Conservation (phyloP, 202 grass and related monocot genomes). For the Dendrocalamus latiflorus region DNA sequence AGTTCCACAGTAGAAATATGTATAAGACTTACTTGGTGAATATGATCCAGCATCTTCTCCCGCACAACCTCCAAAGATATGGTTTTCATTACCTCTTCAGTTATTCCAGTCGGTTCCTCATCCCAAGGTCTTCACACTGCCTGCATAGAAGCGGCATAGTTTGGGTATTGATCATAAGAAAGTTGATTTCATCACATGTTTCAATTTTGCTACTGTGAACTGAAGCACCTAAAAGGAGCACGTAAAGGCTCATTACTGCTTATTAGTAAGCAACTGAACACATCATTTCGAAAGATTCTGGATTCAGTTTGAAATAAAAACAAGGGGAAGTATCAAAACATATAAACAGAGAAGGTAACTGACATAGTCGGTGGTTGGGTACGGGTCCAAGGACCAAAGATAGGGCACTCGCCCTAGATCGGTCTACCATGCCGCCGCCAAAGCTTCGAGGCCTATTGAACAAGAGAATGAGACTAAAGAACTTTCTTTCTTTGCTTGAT, state of each 20-base stretch:
- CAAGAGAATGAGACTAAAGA: no score
- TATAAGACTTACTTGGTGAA: constrained; percentile 93
- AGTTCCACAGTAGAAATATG: constrained; percentile 7
- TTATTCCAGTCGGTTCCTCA: constrained; percentile 78
- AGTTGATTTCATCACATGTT: background rate
- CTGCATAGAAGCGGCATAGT: constrained; percentile 34
- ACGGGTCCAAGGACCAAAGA: no score
- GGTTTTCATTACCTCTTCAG: constrained; percentile 92
- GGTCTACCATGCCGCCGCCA: no score
- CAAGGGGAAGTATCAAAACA: no score
- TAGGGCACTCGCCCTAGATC: no score
- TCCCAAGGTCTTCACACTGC: constrained; percentile 92
- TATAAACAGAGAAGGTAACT: no score
- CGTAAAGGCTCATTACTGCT: background rate
- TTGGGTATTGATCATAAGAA: constrained; percentile 1
- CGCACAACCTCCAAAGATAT: constrained; percentile 92
- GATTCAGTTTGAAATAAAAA: no score
- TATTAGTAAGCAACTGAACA: no score
- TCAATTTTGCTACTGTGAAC: background rate
- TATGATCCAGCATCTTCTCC: constrained; percentile 90
- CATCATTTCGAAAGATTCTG: no score
- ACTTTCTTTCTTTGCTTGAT: no score
- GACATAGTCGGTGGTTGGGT: no score
- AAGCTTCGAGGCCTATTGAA: no score
- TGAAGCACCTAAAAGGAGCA: background rate